A percentile compares a stretch with the other conserved stretches of the same genome.
Evolutionary conservation across 495 filamentous ascomycete genomes (phyloP).

Genomic region (Massariosphaeria phaeospora): DNA sequence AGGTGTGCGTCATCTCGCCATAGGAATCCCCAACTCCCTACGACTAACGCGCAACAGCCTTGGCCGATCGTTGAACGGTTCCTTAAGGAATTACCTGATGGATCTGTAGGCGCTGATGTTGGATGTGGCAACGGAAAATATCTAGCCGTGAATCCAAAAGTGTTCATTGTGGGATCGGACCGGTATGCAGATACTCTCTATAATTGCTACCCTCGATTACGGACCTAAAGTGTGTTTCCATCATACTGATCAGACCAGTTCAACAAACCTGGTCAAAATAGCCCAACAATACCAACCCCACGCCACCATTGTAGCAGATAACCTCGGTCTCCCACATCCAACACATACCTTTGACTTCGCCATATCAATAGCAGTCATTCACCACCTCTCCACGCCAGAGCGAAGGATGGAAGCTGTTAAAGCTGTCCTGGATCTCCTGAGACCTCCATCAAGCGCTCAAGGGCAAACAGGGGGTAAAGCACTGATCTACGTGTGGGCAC

Average conservation of each 20-base stretch:
- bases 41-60: slow-evolving; percentile 48
- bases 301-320: slow-evolving; percentile 66
- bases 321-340: slow-evolving; percentile 64
- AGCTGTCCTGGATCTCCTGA: slow-evolving; percentile 65
- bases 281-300: slow-evolving; percentile 61
- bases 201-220: background rate
- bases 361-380: slow-evolving; percentile 89
- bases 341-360: slow-evolving; percentile 75
- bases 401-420: slow-evolving; percentile 69
- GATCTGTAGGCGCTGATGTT: slow-evolving; percentile 83
- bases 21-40: no score
- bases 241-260: slow-evolving; percentile 41
- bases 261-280: slow-evolving; percentile 68
- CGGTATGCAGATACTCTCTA: slow-evolving; percentile 48
- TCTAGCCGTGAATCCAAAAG: slow-evolving; percentile 63
- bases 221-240: background rate
- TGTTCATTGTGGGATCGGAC: slow-evolving; percentile 86
- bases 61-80: slow-evolving; percentile 91
- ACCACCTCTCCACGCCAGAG: slow-evolving; percentile 82
- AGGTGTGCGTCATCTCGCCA: slow-evolving; percentile 48
- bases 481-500: slow-evolving; percentile 91
- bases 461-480: slow-evolving; percentile 42
- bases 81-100: slow-evolving; percentile 58
- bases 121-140: slow-evolving; percentile 98
- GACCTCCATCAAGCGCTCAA: slow-evolving; percentile 27